Evolutionary conservation across 2,329 filamentous ascomycete genomes (phyloP).

Genomic region (Arthroderma uncinatum): DNA sequence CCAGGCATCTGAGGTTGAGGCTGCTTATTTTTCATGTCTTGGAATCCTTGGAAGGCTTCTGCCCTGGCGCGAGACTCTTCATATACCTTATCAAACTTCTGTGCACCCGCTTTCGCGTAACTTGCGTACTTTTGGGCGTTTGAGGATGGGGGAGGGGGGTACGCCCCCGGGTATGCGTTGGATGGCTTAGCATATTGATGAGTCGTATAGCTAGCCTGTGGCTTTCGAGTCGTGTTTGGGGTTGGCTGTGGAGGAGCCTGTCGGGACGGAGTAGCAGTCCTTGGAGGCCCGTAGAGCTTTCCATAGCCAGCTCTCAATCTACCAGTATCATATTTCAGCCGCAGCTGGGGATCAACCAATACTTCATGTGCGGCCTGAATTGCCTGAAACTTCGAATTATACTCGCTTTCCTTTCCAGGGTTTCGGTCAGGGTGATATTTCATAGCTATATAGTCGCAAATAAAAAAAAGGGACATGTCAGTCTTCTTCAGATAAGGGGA

Average conservation of each 20-base stretch:
- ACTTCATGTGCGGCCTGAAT: conserved; percentile 82
- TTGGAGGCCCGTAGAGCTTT: conserved; percentile 18
- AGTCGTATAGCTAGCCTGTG: conserved; percentile 6
- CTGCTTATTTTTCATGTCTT: conserved; percentile 30
- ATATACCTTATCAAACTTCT: conserved; percentile 30
- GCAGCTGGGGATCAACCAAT: conserved; percentile 48
- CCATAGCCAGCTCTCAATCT: conserved; percentile 40
- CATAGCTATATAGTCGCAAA: conserved; percentile 45
- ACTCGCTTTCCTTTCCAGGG: conserved; percentile 67
- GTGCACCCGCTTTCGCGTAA: conserved; percentile 31
- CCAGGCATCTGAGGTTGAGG: conserved; percentile 11
- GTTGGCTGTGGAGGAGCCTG: conserved; percentile 14
- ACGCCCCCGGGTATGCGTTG: neutral
- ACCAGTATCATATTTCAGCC: conserved; percentile 52
- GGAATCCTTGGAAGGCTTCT: conserved; percentile 36
- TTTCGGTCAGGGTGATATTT: conserved; percentile 86
- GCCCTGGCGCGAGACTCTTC: conserved; percentile 33
- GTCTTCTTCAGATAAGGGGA: neutral
- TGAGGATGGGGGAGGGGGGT: conserved; percentile 25
- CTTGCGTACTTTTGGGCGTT: conserved; percentile 32
- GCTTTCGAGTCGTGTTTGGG: conserved; percentile 15
- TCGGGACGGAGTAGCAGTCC: conserved; percentile 15
- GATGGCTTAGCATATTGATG: conserved; percentile 7
- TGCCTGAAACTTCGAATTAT: conserved; percentile 70
- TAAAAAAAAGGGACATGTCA: conserved; percentile 4